Conservation (phyloP, 331 rosid species). For the Telfairia occidentalis region DNA sequence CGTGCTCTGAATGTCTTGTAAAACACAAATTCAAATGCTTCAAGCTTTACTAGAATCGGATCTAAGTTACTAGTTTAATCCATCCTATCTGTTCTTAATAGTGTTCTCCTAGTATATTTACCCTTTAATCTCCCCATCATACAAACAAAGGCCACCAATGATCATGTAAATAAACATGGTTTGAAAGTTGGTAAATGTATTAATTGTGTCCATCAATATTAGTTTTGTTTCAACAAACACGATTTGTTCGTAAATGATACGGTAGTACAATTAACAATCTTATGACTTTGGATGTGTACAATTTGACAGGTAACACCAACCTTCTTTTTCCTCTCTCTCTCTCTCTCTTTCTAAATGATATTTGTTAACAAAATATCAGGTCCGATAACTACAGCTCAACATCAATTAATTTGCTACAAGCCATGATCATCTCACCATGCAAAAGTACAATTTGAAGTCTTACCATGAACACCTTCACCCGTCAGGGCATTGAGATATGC, state of each 20-base stretch:
- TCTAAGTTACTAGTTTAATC: background rate
- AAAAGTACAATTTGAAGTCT: slow-evolving; percentile 10
- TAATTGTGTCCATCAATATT: background rate
- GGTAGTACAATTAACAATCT: background rate
- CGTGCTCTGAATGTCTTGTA: background rate
- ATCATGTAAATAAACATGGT: background rate
- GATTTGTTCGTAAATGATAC: background rate
- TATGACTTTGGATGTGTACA: background rate
- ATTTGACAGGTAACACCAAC: background rate
- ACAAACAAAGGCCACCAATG: background rate
- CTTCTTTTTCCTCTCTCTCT: background rate
- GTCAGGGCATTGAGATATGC: slow-evolving; percentile 92
- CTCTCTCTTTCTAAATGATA: background rate
- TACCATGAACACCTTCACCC: slow-evolving; percentile 94
- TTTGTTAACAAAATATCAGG: background rate
- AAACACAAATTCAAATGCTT: background rate
- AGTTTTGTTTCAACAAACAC: background rate
- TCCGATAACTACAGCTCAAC: background rate
- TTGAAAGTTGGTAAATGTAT: background rate
- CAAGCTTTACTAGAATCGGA: background rate
- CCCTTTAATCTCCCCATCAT: background rate
- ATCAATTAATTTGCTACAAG: background rate
- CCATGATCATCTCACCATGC: background rate
- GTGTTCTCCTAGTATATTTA: background rate
- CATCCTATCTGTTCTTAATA: background rate